Percentiles rank a stretch among this genome's conserved stretches.
phyloP scores from a whole-genome alignment of 1,139 yeast species.

The Meyerozyma athensensis region DNA sequence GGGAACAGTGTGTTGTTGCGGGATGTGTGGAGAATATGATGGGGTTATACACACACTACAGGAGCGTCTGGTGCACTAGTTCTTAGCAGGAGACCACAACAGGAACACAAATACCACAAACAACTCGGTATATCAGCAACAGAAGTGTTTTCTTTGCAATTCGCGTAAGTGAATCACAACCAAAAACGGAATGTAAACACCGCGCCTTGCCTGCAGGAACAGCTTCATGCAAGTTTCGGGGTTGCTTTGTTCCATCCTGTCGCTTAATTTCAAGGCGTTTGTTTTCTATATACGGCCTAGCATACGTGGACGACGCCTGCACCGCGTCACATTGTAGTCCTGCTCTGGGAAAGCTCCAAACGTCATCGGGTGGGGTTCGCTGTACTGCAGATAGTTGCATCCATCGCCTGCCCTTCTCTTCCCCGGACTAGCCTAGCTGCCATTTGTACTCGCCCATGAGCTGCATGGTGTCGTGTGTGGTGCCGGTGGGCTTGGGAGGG shows the following conservation, averaged over 20 bases:
- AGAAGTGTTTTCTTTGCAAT: neutral
- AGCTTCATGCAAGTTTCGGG: neutral
- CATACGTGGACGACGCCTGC: no score
- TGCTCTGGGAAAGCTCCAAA: no score
- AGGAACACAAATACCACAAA: neutral
- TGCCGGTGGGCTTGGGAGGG: slow-evolving; percentile 1
- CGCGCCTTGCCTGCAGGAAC: neutral
- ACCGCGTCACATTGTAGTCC: no score
- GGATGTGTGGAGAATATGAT: neutral
- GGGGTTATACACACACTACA: neutral
- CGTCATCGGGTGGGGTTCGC: no score
- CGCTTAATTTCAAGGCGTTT: neutral
- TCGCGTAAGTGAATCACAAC: slow-evolving; percentile 1
- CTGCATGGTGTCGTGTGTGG: slow-evolving; percentile 19
- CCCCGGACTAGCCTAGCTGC: slow-evolving; percentile 10
- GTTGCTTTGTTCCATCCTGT: neutral
- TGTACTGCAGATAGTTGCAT: neutral
- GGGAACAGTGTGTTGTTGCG: neutral
- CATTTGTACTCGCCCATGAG: slow-evolving; percentile 34
- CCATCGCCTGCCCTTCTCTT: no score
- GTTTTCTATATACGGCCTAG: neutral
- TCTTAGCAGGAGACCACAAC: neutral
- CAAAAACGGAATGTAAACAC: slow-evolving; percentile 2
- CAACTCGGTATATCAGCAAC: neutral
- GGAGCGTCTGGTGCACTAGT: neutral